Conservation (phyloP, 2,329 filamentous ascomycete species). For the Alternaria sp. region DNA sequence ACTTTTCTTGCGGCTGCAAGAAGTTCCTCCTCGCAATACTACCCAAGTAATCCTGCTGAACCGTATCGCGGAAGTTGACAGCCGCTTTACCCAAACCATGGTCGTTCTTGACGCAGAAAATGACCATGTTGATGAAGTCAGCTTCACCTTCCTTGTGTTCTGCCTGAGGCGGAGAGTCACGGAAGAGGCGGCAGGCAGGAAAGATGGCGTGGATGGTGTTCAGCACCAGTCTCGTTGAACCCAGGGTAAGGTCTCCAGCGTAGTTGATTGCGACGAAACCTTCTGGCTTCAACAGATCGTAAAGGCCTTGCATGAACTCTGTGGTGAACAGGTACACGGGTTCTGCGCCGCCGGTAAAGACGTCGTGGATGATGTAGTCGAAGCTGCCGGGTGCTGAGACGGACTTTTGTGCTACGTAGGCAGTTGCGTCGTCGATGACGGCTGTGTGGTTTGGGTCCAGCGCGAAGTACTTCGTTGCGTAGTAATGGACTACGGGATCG, state of each 20-base stretch:
- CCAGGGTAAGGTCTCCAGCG: slow-evolving; percentile 82
- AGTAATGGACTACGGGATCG: slow-evolving; percentile 85
- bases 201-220: slow-evolving; percentile 84
- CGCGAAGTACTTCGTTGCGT: slow-evolving; percentile 81
- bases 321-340: slow-evolving; percentile 86
- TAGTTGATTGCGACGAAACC: slow-evolving; percentile 96
- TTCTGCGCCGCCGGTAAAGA: slow-evolving; percentile 95
- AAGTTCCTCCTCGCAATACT: slow-evolving; percentile 74
- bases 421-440: slow-evolving; percentile 81
- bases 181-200: slow-evolving; percentile 88
- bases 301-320: slow-evolving; percentile 78
- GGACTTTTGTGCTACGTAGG: slow-evolving; percentile 65
- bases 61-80: slow-evolving; percentile 71
- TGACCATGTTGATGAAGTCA: slow-evolving; percentile 95
- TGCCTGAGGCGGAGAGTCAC: slow-evolving; percentile 69
- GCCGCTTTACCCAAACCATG: slow-evolving; percentile 40
- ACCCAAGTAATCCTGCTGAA: slow-evolving; percentile 70
- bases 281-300: slow-evolving; percentile 72
- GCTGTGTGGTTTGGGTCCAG: slow-evolving; percentile 78
- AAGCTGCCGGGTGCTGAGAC: slow-evolving; percentile 58
- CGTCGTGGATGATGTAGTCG: slow-evolving; percentile 96
- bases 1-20: slow-evolving; percentile 74
- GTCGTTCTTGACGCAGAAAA: slow-evolving; percentile 81
- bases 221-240: slow-evolving; percentile 77
- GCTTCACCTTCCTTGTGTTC: slow-evolving; percentile 39